Conservation (phyloP, 768 basidiomycete species). For the Phallus indusiatus region DNA sequence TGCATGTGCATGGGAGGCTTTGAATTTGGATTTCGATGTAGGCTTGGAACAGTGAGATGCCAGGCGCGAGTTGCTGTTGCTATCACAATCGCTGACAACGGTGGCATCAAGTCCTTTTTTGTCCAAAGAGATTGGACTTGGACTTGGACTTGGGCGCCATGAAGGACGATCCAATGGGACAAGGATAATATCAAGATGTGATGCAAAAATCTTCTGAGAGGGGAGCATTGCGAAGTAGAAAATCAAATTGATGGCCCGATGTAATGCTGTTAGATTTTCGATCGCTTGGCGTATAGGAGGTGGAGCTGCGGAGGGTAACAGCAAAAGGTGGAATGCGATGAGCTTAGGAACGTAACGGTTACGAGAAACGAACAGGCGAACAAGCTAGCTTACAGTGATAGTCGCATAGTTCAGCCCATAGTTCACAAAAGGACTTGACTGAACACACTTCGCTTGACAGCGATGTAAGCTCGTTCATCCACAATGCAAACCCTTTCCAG, state of each 20-base stretch:
- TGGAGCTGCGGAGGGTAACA: background rate
- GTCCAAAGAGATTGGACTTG: background rate
- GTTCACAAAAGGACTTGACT: background rate
- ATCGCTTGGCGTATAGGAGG: background rate
- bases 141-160: background rate
- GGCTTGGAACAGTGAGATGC: background rate
- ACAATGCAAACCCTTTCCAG: background rate
- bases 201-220: background rate
- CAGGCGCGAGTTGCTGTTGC: background rate
- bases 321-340: background rate
- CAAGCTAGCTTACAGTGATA: background rate
- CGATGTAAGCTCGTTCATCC: background rate
- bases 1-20: background rate
- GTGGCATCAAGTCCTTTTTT: background rate
- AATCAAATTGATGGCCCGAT: background rate
- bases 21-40: background rate
- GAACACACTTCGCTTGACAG: background rate
- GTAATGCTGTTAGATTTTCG: background rate
- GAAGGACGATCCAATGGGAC: background rate
- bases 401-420: background rate
- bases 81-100: background rate
- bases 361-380: background rate
- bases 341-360: background rate
- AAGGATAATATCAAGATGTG: background rate
- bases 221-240: background rate